These are phyloP conservation scores for Articulospora tetracladia DNA, from an alignment of 495 filamentous ascomycete species.

Conservation along the genomic window DNA sequence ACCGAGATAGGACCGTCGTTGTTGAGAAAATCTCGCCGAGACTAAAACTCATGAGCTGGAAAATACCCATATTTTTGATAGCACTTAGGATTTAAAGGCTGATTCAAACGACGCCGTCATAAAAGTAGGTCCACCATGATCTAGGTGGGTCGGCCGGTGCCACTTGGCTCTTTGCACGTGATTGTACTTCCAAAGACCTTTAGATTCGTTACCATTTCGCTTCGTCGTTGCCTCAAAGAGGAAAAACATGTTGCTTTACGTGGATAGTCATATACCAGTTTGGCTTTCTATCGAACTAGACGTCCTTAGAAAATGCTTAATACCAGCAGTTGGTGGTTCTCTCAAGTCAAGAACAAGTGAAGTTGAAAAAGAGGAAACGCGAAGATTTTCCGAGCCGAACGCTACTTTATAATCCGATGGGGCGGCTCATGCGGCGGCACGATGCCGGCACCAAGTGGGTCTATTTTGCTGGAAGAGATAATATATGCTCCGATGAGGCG, in stretches of 20 bases:
- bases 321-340: no score
- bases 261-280: no score
- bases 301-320: no score
- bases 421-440: not conserved
- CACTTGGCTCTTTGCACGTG: no score
- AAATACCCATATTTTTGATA: constrained; percentile 9
- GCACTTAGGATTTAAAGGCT: not conserved
- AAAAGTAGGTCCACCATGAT: not conserved
- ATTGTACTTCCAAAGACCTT: no score
- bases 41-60: not conserved
- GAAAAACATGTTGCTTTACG: no score
- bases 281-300: no score
- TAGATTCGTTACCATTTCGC: no score
- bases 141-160: not conserved
- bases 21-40: constrained; percentile 9
- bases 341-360: not conserved
- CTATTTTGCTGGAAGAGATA: not conserved
- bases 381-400: not conserved
- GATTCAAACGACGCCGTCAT: not conserved
- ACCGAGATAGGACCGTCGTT: constrained; percentile 9
- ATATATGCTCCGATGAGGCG: no score
- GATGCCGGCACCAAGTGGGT: not conserved
- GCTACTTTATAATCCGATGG: not conserved
- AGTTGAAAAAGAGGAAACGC: not conserved
- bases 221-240: not conserved